Evolutionary conservation across 2,329 filamentous ascomycete species (phyloP).

Genomic region (Botrytis paeoniae): DNA sequence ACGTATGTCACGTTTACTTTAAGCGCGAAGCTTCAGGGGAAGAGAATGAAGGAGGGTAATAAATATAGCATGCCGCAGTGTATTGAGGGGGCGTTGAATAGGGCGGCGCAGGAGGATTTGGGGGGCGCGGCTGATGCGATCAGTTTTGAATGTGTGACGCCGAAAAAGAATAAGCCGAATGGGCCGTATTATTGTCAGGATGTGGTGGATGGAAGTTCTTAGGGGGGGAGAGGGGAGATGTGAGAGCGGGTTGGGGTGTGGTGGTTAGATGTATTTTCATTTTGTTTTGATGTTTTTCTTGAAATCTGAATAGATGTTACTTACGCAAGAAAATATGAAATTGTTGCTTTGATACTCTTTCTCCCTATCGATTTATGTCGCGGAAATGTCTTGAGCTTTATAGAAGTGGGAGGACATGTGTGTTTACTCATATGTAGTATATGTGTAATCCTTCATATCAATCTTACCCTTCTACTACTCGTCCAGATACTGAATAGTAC

Average conservation of each 20-base stretch:
- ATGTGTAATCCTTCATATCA: not conserved
- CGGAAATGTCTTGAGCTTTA: not conserved
- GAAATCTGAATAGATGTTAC: not conserved
- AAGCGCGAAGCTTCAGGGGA: too few species aligned
- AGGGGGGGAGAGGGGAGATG: too few species aligned
- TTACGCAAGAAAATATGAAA: not conserved
- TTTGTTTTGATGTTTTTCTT: not conserved
- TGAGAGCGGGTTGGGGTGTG: not conserved
- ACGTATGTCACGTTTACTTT: not conserved
- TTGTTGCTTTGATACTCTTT: not conserved
- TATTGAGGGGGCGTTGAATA: not conserved
- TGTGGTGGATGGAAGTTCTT: not conserved
- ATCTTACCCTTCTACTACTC: rapidly evolving
- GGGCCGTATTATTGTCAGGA: not conserved
- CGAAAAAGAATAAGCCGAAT: rapidly evolving
- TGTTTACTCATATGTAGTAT: not conserved
- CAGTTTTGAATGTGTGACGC: not conserved
- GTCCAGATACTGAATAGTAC: not conserved
- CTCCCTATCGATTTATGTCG: not conserved
- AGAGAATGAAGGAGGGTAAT: too few species aligned
- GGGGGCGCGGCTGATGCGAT: too few species aligned
- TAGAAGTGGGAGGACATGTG: rapidly evolving
- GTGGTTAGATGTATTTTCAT: not conserved
- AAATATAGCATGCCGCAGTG: too few species aligned
- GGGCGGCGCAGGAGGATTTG: not conserved